Evolutionary conservation across 164 flowering plant genomes (phyloP), one percentile per base, ranked within the genome.

Genomic region (Cinnamomum micranthum): DNA sequence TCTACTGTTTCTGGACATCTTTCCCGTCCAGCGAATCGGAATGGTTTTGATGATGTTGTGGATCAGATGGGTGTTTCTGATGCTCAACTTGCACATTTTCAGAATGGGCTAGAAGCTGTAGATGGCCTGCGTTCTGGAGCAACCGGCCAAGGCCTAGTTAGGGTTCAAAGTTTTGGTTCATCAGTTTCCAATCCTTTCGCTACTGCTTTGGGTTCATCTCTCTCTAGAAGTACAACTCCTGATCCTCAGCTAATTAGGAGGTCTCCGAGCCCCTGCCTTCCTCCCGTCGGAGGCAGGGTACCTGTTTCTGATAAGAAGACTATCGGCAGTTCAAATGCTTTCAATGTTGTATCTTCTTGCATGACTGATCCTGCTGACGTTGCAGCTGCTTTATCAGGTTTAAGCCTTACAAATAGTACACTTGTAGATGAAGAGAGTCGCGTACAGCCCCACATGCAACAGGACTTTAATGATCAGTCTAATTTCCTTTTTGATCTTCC

Each of bases 201-300:
- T 64, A 76, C 91, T 78, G 81, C 81, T 51, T 76, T 84, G 72
- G 87, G 85, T 72, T 81, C 89, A 71, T 84, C 97, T 71, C 68
- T 88, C 65, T 82, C 92, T 64, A 88, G 90, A 77, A 87, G 84
- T 77, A 80, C 83, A 76, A 89, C 91, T 27, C 90, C 92, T 81
- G 94, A 92, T 74, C 76, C 85, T 69, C 86, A 87, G 67, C 60
- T 85, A 64, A 76, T 71, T 77, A 89, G 86, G 69, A 83, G 88
- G 75, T 75, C 89, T 27, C 68, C 81, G 33, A 79, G 82, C 69
- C 77, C 84, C 65, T 76, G 85, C 70, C 87, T 86, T 52, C 90
- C 89, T 72, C 90, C 87, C 31, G 77, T 88, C 24, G 87, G 87
- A 50, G 83, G 86, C 73, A 85, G 87, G 73, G 82, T 75, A 74